Percentiles rank a stretch among this genome's conserved stretches.
Evolutionary conservation across 2,329 filamentous ascomycete genomes (phyloP).

Genomic region (Aspergillus candidus): DNA sequence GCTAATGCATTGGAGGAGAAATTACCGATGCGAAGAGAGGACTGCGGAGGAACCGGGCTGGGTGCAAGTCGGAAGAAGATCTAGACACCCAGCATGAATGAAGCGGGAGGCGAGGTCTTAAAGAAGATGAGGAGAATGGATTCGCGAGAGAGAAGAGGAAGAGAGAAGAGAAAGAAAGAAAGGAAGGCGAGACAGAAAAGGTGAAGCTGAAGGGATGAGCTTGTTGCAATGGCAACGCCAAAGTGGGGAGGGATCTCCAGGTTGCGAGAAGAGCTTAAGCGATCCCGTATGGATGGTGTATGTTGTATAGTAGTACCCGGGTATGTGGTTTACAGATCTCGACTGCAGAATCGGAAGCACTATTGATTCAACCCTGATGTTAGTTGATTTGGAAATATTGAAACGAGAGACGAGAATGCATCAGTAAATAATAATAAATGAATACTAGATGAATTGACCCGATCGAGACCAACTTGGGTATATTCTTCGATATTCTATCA

Average conservation of each 20-base stretch:
- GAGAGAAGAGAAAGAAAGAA: slow-evolving; percentile 20
- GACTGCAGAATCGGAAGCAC: too few species aligned
- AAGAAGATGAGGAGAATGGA: slow-evolving; percentile 10
- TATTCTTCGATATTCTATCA: too few species aligned
- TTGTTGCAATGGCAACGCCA: slow-evolving; percentile 39
- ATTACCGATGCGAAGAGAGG: slow-evolving; percentile 15
- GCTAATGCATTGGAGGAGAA: slow-evolving; percentile 17
- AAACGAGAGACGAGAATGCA: too few species aligned
- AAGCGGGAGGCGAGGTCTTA: slow-evolving; percentile 14
- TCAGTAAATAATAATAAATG: too few species aligned
- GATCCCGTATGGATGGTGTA: slow-evolving; percentile 6
- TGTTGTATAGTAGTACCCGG: slow-evolving; percentile 1
- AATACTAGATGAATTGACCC: too few species aligned
- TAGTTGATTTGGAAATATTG: too few species aligned
- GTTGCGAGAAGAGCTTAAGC: slow-evolving; percentile 22
- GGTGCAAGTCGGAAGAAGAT: slow-evolving; percentile 9
- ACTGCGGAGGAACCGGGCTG: slow-evolving; percentile 7
- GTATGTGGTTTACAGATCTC: neutral
- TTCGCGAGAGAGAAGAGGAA: slow-evolving; percentile 12
- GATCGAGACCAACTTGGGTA: too few species aligned
- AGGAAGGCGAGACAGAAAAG: slow-evolving; percentile 27
- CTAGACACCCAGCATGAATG: slow-evolving; percentile 12
- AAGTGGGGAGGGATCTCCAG: slow-evolving; percentile 37
- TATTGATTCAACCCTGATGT: too few species aligned
- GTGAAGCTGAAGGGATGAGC: slow-evolving; percentile 37